Percentiles rank a stretch among this genome's conserved stretches.
Conservation (phyloP, 495 filamentous ascomycete genomes). For the Podospora anserina region DNA sequence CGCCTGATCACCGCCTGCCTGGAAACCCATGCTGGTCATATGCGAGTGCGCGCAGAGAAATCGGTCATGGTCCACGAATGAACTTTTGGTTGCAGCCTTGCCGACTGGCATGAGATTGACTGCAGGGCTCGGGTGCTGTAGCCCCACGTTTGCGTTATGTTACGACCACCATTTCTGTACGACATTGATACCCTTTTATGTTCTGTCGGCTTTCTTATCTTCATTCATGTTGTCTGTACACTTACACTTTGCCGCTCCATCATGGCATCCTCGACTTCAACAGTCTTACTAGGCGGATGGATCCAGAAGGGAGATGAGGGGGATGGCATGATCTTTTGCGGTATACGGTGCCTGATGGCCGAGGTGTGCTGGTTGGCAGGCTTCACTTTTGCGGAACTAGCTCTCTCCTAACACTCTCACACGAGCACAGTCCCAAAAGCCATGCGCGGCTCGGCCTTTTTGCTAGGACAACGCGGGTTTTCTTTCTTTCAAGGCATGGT, state of each 20-base stretch:
- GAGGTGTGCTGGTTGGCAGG: neutral
- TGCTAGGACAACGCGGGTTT: neutral
- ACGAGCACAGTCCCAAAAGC: neutral
- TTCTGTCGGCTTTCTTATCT: neutral
- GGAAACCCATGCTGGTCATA: slow-evolving; percentile 78
- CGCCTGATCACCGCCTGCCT: slow-evolving; percentile 84
- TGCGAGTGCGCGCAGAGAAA: slow-evolving; percentile 64
- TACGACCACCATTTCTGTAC: neutral
- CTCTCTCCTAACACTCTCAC: neutral
- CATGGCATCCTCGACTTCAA: neutral
- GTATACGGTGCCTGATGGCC: neutral
- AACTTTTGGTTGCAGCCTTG: neutral
- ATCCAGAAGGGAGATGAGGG: too few relatives aligned
- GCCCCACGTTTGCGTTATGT: neutral
- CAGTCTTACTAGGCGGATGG: too few relatives aligned
- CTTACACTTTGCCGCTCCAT: neutral
- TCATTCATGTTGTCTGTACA: neutral
- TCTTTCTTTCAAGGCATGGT: neutral
- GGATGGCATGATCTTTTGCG: neutral
- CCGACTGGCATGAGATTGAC: neutral
- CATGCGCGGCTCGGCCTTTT: neutral
- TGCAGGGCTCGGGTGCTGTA: too few relatives aligned
- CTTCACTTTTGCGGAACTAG: neutral
- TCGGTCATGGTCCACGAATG: slow-evolving; percentile 44
- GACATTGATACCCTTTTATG: slow-evolving; percentile 9